These are phyloP conservation scores for Phytophthora tubulina DNA, from an alignment of 352 stramenopile genomes.

Conservation along the genomic window DNA sequence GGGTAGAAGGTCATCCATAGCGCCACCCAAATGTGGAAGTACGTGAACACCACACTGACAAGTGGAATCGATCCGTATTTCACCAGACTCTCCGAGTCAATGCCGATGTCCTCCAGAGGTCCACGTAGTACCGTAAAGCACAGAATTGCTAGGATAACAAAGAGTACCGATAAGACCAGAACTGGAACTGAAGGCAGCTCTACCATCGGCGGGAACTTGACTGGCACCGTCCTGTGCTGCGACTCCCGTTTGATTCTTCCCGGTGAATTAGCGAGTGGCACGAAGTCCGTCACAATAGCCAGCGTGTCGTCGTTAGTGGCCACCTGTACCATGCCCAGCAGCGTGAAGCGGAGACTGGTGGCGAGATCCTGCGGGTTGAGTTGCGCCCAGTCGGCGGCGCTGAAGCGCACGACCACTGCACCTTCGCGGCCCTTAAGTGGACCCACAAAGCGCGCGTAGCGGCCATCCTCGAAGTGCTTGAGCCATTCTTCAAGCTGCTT, in stretches of 20 bases:
- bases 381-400: slow-evolving; percentile 61
- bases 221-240: slow-evolving; percentile 41
- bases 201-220: slow-evolving; percentile 87
- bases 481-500: slow-evolving; percentile 87
- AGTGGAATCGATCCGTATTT: slow-evolving; percentile 88
- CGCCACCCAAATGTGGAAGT: slow-evolving; percentile 96
- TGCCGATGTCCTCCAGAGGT: slow-evolving; percentile 58
- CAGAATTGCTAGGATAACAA: slow-evolving; percentile 64
- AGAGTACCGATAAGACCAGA: slow-evolving; percentile 54
- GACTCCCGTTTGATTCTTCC: slow-evolving; percentile 31
- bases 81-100: slow-evolving; percentile 72
- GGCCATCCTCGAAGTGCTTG: slow-evolving; percentile 74
- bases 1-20: slow-evolving; percentile 99
- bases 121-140: slow-evolving; percentile 84
- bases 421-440: slow-evolving; percentile 72
- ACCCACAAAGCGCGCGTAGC: slow-evolving; percentile 63
- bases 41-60: slow-evolving; percentile 93
- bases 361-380: slow-evolving; percentile 72
- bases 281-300: slow-evolving; percentile 85
- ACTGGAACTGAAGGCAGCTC: slow-evolving; percentile 76
- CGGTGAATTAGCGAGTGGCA: slow-evolving; percentile 47
- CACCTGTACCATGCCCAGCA: slow-evolving; percentile 89
- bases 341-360: slow-evolving; percentile 85
- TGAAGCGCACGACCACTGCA: slow-evolving; percentile 77
- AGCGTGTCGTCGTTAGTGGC: slow-evolving; percentile 66